Base-by-base conservation (phyloP, 2,329 filamentous ascomycete genomes). In the Cadophora sp. region DNA sequence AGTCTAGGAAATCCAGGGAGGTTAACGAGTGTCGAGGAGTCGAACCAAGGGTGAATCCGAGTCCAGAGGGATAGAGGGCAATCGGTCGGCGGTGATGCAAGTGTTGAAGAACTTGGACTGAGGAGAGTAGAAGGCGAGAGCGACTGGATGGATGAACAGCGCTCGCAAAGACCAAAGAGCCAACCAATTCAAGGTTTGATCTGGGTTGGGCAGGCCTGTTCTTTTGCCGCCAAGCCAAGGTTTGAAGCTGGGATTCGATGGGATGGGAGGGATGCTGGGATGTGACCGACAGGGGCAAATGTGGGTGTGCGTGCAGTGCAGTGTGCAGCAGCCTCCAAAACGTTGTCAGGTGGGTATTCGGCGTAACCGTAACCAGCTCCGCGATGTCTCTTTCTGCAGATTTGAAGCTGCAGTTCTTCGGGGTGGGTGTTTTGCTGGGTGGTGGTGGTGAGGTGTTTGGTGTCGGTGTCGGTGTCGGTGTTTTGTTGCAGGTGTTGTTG, bases 181-280 rank as follows among this genome's bases (percentile, higher is more conserved):
- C n/a, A n/a, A n/a, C n/a, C 55, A 58, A 43, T 58, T 58, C 55
- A 43, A 58, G 55, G n/a, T 41, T 58, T 58, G 55, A 58, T 43
- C 50, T 53, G 50, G 50, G 50, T 53, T 22, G 8, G 24, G 50
- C 27, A 33, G 50, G 50, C 50, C 24, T 56, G 53, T 20, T 56
- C 55, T 43, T 43, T 56, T 43, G 36, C 20, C 36, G 55, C 55
- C 55, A 58, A 58, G 55, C 36, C 20, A 27, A 43, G n/a, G 36
- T 58, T 43, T 13, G 33, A 1, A 20, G 36, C 33, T 24, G 20
- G 55, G 55, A 39, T 58, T 58, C 36, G 55, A 22, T 18, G n/a
- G 30, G 53, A 56, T 41, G 36, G 30, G 53, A 56, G 24, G 36
- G 33, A 27, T 51, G 22, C 7, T 27, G 22, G 24, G 43, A n/a